Evolutionary conservation across 2,329 filamentous ascomycete genomes (phyloP).

Genomic region (Diaporthe citri): DNA sequence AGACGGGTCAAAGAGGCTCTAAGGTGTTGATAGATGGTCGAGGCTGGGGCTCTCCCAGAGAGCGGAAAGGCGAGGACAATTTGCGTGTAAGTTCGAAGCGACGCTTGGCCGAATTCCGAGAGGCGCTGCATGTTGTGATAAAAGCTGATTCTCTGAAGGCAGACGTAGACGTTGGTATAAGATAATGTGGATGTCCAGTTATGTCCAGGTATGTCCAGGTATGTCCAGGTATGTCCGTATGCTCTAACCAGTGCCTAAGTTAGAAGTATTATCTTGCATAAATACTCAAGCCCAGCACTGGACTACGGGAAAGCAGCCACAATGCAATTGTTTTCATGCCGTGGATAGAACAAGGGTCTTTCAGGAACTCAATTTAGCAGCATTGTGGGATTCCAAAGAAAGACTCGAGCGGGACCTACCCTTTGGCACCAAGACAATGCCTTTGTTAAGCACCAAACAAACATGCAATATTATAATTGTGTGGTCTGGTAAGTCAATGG

Average conservation of each 20-base stretch:
- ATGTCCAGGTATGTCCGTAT: not conserved
- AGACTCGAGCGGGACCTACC: not conserved
- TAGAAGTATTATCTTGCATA: too few relatives aligned
- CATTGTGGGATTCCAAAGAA: not conserved
- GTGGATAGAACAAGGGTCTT: not conserved
- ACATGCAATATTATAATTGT: not conserved
- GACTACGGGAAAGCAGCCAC: not conserved
- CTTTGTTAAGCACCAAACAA: not conserved
- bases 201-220: not conserved
- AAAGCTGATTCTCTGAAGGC: not conserved
- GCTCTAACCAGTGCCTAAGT: too few relatives aligned
- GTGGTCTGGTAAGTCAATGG: not conserved
- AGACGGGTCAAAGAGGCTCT: not conserved
- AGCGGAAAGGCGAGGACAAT: slow-evolving; percentile 2
- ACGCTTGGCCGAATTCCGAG: not conserved
- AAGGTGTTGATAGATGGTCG: not conserved
- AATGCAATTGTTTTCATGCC: not conserved
- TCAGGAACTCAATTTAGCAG: too few relatives aligned
- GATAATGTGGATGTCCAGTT: not conserved
- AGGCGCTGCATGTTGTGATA: slow-evolving; percentile 2
- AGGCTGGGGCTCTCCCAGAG: not conserved
- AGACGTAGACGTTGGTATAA: not conserved
- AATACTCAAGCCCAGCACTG: not conserved
- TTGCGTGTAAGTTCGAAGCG: not conserved
- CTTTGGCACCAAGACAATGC: not conserved